phyloP scores from a whole-genome alignment of 164 flowering plant species.

The Kingdonia uniflora region DNA sequence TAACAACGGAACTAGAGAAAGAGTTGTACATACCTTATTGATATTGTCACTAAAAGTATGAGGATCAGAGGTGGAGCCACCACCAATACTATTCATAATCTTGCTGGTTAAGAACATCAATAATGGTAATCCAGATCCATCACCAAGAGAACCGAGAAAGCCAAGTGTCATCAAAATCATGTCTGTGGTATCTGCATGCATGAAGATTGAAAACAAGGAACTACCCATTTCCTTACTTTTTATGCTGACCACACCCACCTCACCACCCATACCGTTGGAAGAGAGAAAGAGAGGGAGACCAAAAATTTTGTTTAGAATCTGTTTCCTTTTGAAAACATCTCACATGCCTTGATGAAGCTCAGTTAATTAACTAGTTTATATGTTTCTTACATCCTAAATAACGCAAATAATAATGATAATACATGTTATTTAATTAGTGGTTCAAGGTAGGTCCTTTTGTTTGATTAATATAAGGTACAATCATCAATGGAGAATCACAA shows the following conservation, averaged over 20 bases:
- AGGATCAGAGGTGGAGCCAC: neutral
- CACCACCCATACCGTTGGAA: neutral
- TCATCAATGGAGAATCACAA: no score
- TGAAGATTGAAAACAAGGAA: conserved; percentile 4
- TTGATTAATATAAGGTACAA: no score
- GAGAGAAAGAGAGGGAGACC: no score
- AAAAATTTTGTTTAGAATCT: no score
- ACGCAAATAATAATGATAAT: no score
- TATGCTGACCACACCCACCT: neutral
- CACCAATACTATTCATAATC: conserved; percentile 4
- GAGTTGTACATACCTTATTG: conserved; percentile 4
- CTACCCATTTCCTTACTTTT: neutral
- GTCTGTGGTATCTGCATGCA: conserved; percentile 8
- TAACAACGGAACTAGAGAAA: neutral
- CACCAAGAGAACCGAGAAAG: conserved; percentile 6
- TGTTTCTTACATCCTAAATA: no score
- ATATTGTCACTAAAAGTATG: conserved; percentile 3
- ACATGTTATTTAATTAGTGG: no score
- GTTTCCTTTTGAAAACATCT: no score
- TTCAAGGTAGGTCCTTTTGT: no score
- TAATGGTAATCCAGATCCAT: conserved; percentile 5
- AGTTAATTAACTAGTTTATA: no score
- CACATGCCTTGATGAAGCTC: no score
- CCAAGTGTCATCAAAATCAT: conserved; percentile 4
- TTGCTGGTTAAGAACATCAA: neutral